Evolutionary conservation across 768 basidiomycete genomes (phyloP).

Genomic region (Mycena indigotica): DNA sequence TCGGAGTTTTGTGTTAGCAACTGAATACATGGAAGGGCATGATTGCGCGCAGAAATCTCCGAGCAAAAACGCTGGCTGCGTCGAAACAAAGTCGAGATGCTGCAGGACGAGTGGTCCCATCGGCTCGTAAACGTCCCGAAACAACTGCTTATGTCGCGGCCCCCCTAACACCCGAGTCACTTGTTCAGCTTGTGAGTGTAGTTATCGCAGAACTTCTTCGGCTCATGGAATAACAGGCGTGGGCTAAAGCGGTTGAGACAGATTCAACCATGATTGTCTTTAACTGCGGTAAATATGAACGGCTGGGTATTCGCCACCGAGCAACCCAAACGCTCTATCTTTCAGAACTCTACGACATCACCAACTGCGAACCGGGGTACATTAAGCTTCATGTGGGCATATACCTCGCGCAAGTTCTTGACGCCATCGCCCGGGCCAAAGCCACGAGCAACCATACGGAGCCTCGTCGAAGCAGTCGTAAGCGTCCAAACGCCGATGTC

Average conservation of each 20-base stretch:
- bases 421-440: not conserved
- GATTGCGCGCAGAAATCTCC: too few species aligned
- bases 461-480: not conserved
- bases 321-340: not conserved
- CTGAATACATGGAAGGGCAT: too few species aligned
- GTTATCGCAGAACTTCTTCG: not conserved
- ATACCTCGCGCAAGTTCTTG: not conserved
- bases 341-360: not conserved
- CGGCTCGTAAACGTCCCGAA: not conserved
- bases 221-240: not conserved
- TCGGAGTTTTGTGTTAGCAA: too few species aligned
- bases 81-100: too few species aligned
- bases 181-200: not conserved
- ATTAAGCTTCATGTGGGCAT: not conserved
- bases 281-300: not conserved
- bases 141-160: not conserved
- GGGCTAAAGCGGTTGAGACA: not conserved
- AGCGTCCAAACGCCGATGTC: not conserved
- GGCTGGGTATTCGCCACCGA: not conserved
- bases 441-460: not conserved
- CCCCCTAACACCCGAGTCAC: not conserved
- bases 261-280: not conserved
- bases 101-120: not conserved
- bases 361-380: not conserved
- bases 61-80: too few species aligned